These are phyloP conservation scores for Cornus kousa DNA, from an alignment of 148 eudicot species.

Conservation along the genomic window DNA sequence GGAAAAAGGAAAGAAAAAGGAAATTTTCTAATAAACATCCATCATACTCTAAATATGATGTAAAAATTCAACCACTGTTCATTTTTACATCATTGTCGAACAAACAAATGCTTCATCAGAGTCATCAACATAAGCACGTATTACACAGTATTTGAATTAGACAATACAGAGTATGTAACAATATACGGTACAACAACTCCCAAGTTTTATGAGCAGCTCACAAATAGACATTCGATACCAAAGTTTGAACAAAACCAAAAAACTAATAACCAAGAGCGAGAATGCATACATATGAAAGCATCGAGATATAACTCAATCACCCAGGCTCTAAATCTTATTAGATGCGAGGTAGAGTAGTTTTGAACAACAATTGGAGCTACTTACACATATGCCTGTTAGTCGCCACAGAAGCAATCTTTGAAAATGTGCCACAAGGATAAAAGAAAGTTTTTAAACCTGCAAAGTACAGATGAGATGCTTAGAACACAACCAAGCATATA, in stretches of 20 bases:
- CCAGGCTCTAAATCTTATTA: neutral
- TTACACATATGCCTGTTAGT: slow-evolving; percentile 69
- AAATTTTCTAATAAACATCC: too few relatives aligned
- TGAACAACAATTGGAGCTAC: slow-evolving; percentile 29
- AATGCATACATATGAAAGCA: neutral
- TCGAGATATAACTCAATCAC: neutral
- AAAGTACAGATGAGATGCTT: slow-evolving; percentile 18
- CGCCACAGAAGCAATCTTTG: slow-evolving; percentile 80
- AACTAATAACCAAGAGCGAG: neutral
- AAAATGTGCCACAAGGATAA: slow-evolving; percentile 85
- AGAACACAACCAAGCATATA: neutral
- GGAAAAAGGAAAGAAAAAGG: too few relatives aligned
- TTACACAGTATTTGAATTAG: too few relatives aligned
- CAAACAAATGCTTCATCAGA: too few relatives aligned
- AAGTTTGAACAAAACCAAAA: neutral
- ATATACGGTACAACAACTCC: neutral
- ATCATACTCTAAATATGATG: too few relatives aligned
- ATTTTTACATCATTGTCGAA: too few relatives aligned
- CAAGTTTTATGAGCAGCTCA: neutral
- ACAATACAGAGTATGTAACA: too few relatives aligned
- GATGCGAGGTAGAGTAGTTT: neutral
- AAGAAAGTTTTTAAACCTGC: slow-evolving; percentile 85
- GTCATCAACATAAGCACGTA: too few relatives aligned
- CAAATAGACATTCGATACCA: neutral
- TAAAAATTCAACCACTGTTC: too few relatives aligned